Percentiles rank a stretch among this genome's conserved stretches.
phyloP scores from a whole-genome alignment of 2,329 filamentous ascomycete genomes.

The Epichloe sylvatica region DNA sequence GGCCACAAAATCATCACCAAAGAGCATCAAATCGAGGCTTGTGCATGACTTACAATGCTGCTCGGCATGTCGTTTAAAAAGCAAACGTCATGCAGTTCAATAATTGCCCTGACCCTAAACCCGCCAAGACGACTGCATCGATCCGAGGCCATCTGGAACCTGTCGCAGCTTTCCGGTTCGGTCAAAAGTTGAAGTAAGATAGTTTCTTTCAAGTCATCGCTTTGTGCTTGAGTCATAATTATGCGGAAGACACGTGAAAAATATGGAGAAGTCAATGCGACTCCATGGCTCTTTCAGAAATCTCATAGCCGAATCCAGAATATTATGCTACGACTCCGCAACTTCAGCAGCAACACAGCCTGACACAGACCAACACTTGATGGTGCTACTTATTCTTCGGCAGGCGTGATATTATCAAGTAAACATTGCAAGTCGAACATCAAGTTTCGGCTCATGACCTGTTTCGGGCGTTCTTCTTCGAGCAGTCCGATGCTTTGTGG shows the following conservation, averaged over 20 bases:
- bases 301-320: background rate
- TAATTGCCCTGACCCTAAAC: background rate
- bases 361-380: background rate
- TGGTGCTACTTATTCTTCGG: background rate
- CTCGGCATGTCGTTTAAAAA: background rate
- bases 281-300: background rate
- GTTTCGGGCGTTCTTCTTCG: constrained; percentile 15
- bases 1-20: background rate
- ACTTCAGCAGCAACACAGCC: background rate
- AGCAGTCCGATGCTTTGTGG: constrained; percentile 45
- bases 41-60: background rate
- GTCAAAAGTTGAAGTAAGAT: background rate
- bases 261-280: background rate
- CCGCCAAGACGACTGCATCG: background rate
- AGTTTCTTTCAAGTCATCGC: background rate
- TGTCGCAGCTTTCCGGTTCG: background rate
- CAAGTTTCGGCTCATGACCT: background rate
- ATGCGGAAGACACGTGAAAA: background rate
- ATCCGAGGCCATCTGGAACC: background rate
- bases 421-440: background rate
- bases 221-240: background rate
- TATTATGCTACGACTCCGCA: background rate
- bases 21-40: background rate
- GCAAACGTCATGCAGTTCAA: background rate
- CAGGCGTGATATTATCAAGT: background rate